Conservation (phyloP, 179 eudicot species). For the Spinacia oleracea region DNA sequence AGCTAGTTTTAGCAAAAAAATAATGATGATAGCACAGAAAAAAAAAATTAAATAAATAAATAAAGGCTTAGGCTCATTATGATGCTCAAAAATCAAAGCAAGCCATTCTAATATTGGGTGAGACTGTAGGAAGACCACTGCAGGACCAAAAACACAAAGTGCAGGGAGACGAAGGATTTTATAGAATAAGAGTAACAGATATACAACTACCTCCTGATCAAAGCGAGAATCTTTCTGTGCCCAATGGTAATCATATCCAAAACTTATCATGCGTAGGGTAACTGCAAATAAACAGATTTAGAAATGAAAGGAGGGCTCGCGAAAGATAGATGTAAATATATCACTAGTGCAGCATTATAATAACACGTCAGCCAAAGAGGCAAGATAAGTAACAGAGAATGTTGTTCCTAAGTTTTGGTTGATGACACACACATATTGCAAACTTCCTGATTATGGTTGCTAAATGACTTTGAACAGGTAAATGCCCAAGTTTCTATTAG, state of each 20-base stretch:
- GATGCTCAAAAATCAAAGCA: background rate
- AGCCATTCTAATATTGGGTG: background rate
- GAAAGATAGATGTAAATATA: background rate
- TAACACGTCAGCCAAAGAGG: background rate
- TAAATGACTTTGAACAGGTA: no score
- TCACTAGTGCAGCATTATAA: background rate
- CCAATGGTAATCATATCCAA: constrained; percentile 94
- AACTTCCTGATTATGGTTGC: no score
- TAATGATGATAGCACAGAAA: background rate
- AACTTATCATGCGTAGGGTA: constrained; percentile 89
- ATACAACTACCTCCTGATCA: constrained; percentile 69
- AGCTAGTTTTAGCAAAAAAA: constrained; percentile 5
- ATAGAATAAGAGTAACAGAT: background rate
- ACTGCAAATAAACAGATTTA: constrained; percentile 47
- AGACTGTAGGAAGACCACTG: constrained; percentile 9
- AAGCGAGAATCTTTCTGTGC: constrained; percentile 53
- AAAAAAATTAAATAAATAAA: no score
- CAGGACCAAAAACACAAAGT: background rate
- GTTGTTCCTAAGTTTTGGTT: no score
- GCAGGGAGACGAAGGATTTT: background rate
- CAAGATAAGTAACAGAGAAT: background rate
- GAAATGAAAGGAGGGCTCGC: constrained; percentile 5
- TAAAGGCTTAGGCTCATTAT: background rate
- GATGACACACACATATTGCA: no score
- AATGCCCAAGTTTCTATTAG: no score